Conservation (phyloP, 306 rosid genomes). For the Dryas alaskensis region DNA sequence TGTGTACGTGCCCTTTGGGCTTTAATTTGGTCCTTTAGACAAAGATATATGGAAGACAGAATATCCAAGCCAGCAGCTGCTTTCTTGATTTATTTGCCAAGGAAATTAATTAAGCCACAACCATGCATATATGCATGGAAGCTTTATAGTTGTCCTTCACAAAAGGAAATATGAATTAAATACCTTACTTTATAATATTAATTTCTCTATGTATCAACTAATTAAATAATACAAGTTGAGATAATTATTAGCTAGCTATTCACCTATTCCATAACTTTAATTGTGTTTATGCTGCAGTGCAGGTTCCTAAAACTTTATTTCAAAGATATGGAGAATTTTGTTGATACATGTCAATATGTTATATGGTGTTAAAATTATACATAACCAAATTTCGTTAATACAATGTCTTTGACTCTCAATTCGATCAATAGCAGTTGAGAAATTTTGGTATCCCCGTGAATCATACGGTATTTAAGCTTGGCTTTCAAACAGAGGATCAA, state of each 20-base stretch:
- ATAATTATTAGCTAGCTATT: neutral
- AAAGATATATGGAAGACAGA: neutral
- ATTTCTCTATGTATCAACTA: neutral
- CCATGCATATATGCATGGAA: neutral
- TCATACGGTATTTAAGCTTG: too few relatives aligned
- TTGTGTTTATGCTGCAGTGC: neutral
- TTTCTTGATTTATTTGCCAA: neutral
- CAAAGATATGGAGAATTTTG: too few relatives aligned
- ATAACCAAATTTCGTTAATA: too few relatives aligned
- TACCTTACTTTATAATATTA: neutral
- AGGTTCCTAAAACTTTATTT: neutral
- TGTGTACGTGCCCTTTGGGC: neutral
- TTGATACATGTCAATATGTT: too few relatives aligned
- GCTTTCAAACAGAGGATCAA: too few relatives aligned
- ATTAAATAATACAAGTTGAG: neutral
- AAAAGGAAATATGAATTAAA: neutral
- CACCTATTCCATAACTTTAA: neutral
- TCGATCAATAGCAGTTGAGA: too few relatives aligned
- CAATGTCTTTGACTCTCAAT: too few relatives aligned
- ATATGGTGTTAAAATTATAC: too few relatives aligned
- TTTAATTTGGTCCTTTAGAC: neutral
- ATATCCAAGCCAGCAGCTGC: neutral
- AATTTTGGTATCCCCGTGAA: too few relatives aligned
- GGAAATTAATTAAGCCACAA: neutral
- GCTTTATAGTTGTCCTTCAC: slow-evolving; percentile 5